These are phyloP conservation scores for Aspergillus quadricinctus DNA, from an alignment of 2,329 filamentous ascomycete species.

Conservation along the genomic window DNA sequence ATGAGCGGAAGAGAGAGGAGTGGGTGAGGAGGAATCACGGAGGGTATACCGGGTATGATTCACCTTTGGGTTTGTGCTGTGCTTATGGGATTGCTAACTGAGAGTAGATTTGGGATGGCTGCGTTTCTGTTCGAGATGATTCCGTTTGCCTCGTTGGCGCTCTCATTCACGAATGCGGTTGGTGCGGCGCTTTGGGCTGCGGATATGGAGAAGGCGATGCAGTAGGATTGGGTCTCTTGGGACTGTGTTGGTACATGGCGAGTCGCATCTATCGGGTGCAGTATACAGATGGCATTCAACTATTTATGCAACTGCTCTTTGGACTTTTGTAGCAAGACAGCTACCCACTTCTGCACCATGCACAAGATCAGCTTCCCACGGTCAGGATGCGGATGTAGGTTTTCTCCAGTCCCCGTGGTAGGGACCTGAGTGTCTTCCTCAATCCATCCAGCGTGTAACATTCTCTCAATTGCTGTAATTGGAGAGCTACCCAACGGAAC, in stretches of 20 bases:
- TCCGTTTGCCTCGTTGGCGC: slow-evolving; percentile 75
- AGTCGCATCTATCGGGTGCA: not conserved
- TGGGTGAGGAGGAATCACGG: slow-evolving; percentile 68
- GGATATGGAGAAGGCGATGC: slow-evolving; percentile 62
- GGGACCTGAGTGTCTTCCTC: no score
- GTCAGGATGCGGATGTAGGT: no score
- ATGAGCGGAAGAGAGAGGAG: slow-evolving; percentile 56
- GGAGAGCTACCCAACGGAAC: no score
- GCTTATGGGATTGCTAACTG: slow-evolving; percentile 5
- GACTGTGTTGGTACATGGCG: not conserved
- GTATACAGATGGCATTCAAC: no score
- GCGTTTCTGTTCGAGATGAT: slow-evolving; percentile 81
- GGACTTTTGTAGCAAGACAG: not conserved
- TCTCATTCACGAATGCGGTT: slow-evolving; percentile 86
- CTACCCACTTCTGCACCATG: no score
- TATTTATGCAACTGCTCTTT: not conserved
- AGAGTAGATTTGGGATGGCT: slow-evolving; percentile 61
- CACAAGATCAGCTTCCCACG: no score
- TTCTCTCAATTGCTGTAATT: no score
- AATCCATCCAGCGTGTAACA: no score
- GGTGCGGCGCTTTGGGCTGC: slow-evolving; percentile 93
- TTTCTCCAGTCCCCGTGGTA: no score
- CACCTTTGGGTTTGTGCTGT: slow-evolving; percentile 4
- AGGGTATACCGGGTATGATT: slow-evolving; percentile 73
- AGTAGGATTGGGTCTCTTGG: slow-evolving; percentile 9